Base-by-base conservation (phyloP, 139 green algal genomes). In the Eudorina sp. region DNA sequence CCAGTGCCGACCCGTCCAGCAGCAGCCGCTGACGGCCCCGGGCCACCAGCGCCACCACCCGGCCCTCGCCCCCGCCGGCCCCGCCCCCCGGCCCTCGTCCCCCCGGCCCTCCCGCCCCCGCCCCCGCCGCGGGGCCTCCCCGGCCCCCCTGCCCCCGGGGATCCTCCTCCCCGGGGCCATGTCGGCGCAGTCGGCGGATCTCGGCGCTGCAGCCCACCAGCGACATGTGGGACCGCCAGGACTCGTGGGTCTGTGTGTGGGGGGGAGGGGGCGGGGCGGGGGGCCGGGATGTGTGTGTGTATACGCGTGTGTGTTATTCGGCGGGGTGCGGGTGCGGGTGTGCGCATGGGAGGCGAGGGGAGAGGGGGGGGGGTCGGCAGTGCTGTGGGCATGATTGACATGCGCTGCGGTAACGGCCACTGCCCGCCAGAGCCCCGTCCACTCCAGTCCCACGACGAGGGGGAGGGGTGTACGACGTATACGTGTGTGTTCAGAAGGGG, bases 151-250 rank as follows among this genome's bases (percentile, higher is more conserved):
- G 23, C 55, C 55, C 21, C 55, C n/a, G 19, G 8, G 25, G 6
- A n/a, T 68, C 25, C 18, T 34, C 0, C n/a, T n/a, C n/a, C n/a
- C n/a, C n/a, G n/a, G n/a, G n/a, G n/a, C n/a, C n/a, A 18, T 76
- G 60, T 18, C 60, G 60, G 27, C 60, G 80, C 80, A 77, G 60
- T 27, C 43, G 80, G 29, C 80, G 60, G 36, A 86, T 43, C 62
- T 86, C 80, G 14, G 80, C 80, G n/a, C 27, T 77, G 31, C 80
- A 86, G 29, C 41, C 80, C 80, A 86, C 80, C 58, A 76, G 43
- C 31, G 43, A 46, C 66, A 48, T 19, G 19, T 48, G 31, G 66
- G 66, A 75, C 34, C 38, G 66, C 34, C 66, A 72, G 62, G 62
- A 48, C 66, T 68, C 48, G 75, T 83, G 75, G 31, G 75, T 83